These are phyloP conservation scores for Licmophora abbreviata DNA, from an alignment of 108 stramenopile species.

Conservation along the genomic window DNA sequence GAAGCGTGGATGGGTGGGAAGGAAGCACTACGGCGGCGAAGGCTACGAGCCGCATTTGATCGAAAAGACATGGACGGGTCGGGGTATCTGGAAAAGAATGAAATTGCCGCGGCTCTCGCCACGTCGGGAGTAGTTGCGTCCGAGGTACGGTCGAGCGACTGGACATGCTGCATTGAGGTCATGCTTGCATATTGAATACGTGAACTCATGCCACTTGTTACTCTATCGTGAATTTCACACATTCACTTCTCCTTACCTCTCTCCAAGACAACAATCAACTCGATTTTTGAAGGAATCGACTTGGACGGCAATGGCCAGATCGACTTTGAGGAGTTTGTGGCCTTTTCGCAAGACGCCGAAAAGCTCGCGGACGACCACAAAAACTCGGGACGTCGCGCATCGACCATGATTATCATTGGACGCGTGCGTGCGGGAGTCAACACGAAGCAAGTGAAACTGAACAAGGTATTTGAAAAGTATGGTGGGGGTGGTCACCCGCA, in stretches of 20 bases:
- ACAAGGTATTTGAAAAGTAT: slow-evolving; percentile 61
- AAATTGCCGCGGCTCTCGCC: slow-evolving; percentile 47
- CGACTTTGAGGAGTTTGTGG: slow-evolving; percentile 73
- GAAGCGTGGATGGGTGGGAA: slow-evolving; percentile 61
- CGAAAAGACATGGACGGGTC: slow-evolving; percentile 59
- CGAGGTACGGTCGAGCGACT: slow-evolving; percentile 32
- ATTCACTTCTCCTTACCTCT: no score
- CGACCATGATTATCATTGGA: slow-evolving; percentile 81
- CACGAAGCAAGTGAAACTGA: slow-evolving; percentile 70
- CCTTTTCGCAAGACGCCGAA: slow-evolving; percentile 45
- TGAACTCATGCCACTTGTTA: no score
- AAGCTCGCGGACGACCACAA: slow-evolving; percentile 18
- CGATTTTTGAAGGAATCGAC: slow-evolving; percentile 52
- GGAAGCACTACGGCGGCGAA: slow-evolving; percentile 27
- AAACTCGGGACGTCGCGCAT: slow-evolving; percentile 14
- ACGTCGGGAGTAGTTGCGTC: slow-evolving; percentile 49
- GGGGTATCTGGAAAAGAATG: slow-evolving; percentile 58
- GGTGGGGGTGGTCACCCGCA: slow-evolving; percentile 82
- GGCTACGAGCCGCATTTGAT: slow-evolving; percentile 69
- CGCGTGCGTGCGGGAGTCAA: slow-evolving; percentile 78
- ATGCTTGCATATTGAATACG: no score
- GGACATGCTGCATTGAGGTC: no score
- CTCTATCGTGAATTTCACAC: no score
- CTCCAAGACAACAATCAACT: slow-evolving; percentile 13
- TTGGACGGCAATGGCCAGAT: slow-evolving; percentile 64